phyloP scores from a whole-genome alignment of 352 stramenopile species.

The Poterioochromonas sp. region DNA sequence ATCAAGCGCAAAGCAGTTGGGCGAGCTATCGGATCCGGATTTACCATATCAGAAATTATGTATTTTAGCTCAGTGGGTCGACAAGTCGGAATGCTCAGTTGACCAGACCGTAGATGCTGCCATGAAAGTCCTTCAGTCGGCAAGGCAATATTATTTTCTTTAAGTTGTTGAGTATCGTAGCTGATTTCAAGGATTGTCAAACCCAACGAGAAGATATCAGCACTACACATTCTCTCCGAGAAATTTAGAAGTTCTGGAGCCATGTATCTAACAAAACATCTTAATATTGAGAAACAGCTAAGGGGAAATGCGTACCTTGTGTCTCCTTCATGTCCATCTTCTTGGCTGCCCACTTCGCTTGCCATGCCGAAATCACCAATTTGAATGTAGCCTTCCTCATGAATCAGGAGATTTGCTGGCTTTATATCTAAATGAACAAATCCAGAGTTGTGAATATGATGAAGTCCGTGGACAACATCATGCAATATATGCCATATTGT shows the following conservation, averaged over 20 bases:
- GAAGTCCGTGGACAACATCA: constrained; percentile 61
- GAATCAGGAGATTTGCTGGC: constrained; percentile 87
- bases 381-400: constrained; percentile 56
- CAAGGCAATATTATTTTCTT: background rate
- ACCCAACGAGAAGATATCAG: constrained; percentile 73
- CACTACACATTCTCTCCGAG: constrained; percentile 54
- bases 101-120: too few species aligned
- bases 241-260: constrained; percentile 64
- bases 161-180: background rate
- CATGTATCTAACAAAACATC: constrained; percentile 58
- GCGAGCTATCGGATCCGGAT: too few species aligned
- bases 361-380: constrained; percentile 77
- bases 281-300: background rate
- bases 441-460: constrained; percentile 69
- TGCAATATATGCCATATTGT: constrained; percentile 63
- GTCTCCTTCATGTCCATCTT: constrained; percentile 43
- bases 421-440: constrained; percentile 93
- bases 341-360: constrained; percentile 41
- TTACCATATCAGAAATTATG: too few species aligned
- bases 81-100: too few species aligned
- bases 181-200: constrained; percentile 34
- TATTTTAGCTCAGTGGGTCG: too few species aligned
- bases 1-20: too few species aligned
- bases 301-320: constrained; percentile 5
- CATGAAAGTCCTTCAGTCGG: too few species aligned